Evolutionary conservation across 805 yeast genomes (phyloP), one percentile per base, ranked within the genome.

Genomic region (Suhomyces prunicola): DNA sequence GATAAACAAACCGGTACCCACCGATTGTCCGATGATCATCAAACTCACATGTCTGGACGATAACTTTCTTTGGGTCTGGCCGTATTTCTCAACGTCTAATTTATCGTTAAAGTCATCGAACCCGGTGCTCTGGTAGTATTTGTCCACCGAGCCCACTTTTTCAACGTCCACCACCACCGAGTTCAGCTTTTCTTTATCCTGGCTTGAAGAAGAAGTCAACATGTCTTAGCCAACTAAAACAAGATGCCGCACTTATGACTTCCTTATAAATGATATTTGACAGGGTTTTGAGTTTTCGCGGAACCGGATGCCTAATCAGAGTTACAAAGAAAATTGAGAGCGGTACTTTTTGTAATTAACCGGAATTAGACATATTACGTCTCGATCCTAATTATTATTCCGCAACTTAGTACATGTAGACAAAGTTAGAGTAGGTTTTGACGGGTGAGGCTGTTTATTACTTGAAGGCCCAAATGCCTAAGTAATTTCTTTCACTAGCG

Each of bases 1-100:
- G 26, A 72, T 61, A 55, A 66, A 72, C 35, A 72, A 58, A 24
- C 76, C 77, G 2, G 72, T 63, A 10, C 77, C 77, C 33, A 72
- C 64, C 50, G 63, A 53, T 51, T 67, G 72, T 19, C 76, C 74
- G 50, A 72, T 68, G 41, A 68, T 62, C 68, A 72, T 67, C 53
- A 72, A 61, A 23, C 69, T 60, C 10, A 72, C 68, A 57, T 72
- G 76, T 41, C 75, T 63, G 3, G 69, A 58, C 3, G 58, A 56
- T 44, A 71, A 56, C 44, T 61, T 57, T 53, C 76, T 60, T 50
- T 69, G 57, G 7, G 73, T 70, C 33, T 58, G 49, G 22, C 73
- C 73, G 52, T 70, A 68, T 42, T 65, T 64, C 4, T 57, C 64
- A 5, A 58, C 55, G 48, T 70, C 72, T 9, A 64, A 53, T 45